These are phyloP conservation scores for Myochromella boudieri DNA, from an alignment of 768 basidiomycete species.

Conservation along the genomic window DNA sequence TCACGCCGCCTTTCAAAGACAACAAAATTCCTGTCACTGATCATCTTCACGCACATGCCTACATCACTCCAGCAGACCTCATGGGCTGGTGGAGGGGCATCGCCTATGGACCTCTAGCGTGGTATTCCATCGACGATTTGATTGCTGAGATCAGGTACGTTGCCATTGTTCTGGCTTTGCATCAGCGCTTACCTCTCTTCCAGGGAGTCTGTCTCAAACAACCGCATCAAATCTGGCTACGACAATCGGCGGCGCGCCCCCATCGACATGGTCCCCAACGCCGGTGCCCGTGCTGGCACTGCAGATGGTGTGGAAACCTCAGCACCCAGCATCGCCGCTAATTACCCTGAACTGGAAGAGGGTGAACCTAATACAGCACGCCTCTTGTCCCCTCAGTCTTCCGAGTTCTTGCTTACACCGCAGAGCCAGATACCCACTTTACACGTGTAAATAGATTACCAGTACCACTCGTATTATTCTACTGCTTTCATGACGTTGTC, in stretches of 20 bases:
- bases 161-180: constrained; percentile 1
- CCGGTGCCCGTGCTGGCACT: constrained; percentile 64
- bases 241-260: constrained; percentile 56
- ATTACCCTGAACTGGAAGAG: constrained; percentile 43
- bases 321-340: constrained; percentile 43
- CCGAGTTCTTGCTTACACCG: constrained; percentile 25
- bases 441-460: constrained; percentile 30
- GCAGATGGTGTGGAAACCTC: constrained; percentile 68
- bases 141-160: constrained; percentile 79
- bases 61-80: constrained; percentile 60
- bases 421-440: constrained; percentile 41
- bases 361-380: constrained; percentile 29
- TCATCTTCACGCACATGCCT: constrained; percentile 78
- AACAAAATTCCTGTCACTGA: constrained; percentile 78
- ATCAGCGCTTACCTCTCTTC: constrained; percentile 3
- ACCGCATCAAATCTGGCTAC: constrained; percentile 80
- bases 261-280: constrained; percentile 72
- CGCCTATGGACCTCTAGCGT: constrained; percentile 66
- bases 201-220: constrained; percentile 81
- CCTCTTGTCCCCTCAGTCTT: constrained; percentile 27
- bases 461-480: constrained; percentile 3
- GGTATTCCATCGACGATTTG: constrained; percentile 77
- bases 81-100: constrained; percentile 74
- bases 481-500: neutral
- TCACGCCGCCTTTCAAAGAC: constrained; percentile 76